Base-by-base conservation (phyloP, 169 alveolate species). In the Eimeria nieschulzi region DNA sequence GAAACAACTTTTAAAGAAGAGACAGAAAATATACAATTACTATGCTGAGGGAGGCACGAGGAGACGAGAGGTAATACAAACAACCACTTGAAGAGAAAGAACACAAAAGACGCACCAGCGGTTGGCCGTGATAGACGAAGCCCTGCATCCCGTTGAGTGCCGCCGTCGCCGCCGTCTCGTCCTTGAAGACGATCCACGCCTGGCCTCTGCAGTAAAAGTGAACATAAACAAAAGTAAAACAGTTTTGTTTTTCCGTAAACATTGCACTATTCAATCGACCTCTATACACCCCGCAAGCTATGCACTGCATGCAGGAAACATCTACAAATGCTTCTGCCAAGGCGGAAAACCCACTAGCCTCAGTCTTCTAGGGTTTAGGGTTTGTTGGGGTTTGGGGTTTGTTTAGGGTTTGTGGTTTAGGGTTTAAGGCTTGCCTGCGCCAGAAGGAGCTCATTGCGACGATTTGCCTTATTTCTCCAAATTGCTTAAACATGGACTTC, bases 361-460 rank as follows among this genome's bases (percentile, higher is more conserved):
- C 9, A 56, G 64, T 13, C 0, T 59, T 19, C 68, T 59, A 59
- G 68, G 68, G 68, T 59, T 59, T 15, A 59, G 68, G 68, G 68
- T 33, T 3, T 33, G 46, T 33, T 33, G 46, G 46, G 46, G 46
- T 33, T 33, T 33, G 3, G 46, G 46, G 46, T 33, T 33, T 33
- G 46, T 33, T 33, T 33, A 33, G 46, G 46, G 46, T 3, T 33
- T 33, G 46, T 0, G 46, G 46, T 33, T 33, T 1, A 33, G 46
- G 3, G 46, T 3, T 33, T 33, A 59, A 19, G 7, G 13, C 66
- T 9, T 64, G 66, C 91, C 91, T 39, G 71, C 97, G 83, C 97
- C 97, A 96, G 92, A 96, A 96, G 23, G 97, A 96, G 56, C 94
- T 93, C 96, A 96, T 94, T 23, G 96, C 97, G 13, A 96, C 95